phyloP scores from a whole-genome alignment of 23 red algal species.

The Agarophyton chilense region DNA sequence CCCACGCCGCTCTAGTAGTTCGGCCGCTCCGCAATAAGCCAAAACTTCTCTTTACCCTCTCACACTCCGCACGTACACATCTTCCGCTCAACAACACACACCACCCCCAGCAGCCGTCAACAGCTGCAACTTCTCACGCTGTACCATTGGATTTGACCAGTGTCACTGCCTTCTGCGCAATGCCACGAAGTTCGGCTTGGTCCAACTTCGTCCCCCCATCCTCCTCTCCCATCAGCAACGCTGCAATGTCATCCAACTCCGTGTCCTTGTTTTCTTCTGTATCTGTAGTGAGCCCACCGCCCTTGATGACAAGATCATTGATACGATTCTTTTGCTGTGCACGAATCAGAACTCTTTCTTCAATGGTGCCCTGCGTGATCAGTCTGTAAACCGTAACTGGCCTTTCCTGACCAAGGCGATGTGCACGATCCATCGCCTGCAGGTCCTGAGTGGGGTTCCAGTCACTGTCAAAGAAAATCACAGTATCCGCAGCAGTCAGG shows the following conservation, averaged over 20 bases:
- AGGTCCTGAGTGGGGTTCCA: constrained; percentile 98
- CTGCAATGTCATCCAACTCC: constrained; percentile 87
- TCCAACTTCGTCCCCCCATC: constrained; percentile 48
- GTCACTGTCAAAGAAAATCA: constrained; percentile 97
- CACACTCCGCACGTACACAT: too few relatives aligned
- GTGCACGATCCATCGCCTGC: constrained; percentile 99
- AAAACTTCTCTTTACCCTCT: background rate
- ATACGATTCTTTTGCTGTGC: constrained; percentile 92
- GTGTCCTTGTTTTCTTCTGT: constrained; percentile 68
- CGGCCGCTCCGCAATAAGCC: too few relatives aligned
- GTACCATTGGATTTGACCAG: background rate
- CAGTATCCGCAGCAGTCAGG: constrained; percentile 94
- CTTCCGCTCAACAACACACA: background rate
- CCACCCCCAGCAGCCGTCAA: background rate
- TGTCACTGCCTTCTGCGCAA: constrained; percentile 27
- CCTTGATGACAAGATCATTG: constrained; percentile 97
- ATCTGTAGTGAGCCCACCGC: constrained; percentile 75
- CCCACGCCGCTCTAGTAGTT: too few relatives aligned
- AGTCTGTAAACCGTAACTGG: constrained; percentile 97
- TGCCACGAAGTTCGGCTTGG: background rate
- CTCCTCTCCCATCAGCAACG: constrained; percentile 72
- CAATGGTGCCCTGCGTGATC: constrained; percentile 85
- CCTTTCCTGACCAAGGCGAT: constrained; percentile 92
- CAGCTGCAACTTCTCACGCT: background rate
- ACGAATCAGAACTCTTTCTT: constrained; percentile 88